Base-by-base conservation (phyloP, 148 eudicot genomes). In the Vaccinium vitisidaea region DNA sequence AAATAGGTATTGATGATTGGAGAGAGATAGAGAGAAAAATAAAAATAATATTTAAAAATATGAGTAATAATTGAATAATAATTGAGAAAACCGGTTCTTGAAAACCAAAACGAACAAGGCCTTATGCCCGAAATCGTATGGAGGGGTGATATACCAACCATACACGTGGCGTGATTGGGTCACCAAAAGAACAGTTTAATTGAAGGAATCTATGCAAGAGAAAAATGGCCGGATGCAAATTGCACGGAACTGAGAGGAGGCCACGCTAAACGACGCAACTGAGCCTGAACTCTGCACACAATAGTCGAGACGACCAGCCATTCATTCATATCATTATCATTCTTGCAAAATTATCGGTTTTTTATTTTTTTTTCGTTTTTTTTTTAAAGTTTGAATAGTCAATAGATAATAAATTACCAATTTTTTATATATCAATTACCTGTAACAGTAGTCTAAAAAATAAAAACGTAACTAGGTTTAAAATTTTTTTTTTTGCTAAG, bases 111-210 rank as follows among this genome's bases (percentile, higher is more conserved):
- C 30, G 30, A 27, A 27, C 30, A 27, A 27, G 0, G 30, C 30
- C 30, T 27, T 27, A 27, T 19, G 54, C 73, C n/a, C 69, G 0
- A 12, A 61, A 80, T 27, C 30, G 30, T 27, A 27, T 5, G 50
- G n/a, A 46, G 56, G 50, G 7, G 75, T 46, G 83, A 30, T 19
- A 39, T 59, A 32, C 53, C 74, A 32, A 49, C 55, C 75, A 48
- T 81, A 81, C 83, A 55, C 79, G 84, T 74, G 79, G 80, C 67
- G 7, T 55, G 49, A 46, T 82, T 16, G 14, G n/a, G 23, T 48
- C 6, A 15, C 27, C 10, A 23, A 46, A 14, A 27, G 16, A 46
- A 11, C 48, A 69, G 46, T 18, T n/a, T n/a, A 8, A 58, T 1
- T 36, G 50, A 52, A 10, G 53, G 3, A 30, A 36, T 19, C 65